A percentile compares a stretch with the other conserved stretches of the same genome.
Conservation (phyloP, 768 basidiomycete species). For the Leucosporidium yakuticum region DNA sequence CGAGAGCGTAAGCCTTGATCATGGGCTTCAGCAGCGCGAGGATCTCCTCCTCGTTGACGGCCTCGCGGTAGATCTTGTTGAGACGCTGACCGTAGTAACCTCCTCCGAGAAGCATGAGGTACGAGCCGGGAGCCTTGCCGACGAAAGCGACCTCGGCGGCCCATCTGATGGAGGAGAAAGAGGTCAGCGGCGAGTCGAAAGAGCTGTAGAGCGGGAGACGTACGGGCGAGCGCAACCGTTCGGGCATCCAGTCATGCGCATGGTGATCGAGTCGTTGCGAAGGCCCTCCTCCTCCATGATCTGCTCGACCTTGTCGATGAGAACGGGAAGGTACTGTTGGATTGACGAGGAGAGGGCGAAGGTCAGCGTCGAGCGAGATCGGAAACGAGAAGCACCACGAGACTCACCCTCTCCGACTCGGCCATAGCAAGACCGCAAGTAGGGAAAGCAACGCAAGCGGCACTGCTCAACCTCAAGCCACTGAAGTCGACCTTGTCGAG, state of each 20-base stretch:
- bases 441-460: constrained; percentile 96
- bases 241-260: constrained; percentile 95
- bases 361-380: background rate
- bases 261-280: constrained; percentile 87
- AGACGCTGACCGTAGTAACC: constrained; percentile 89
- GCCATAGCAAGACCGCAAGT: constrained; percentile 64
- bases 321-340: constrained; percentile 76
- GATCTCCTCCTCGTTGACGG: constrained; percentile 38
- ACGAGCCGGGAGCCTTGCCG: constrained; percentile 88
- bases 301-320: constrained; percentile 89
- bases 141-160: constrained; percentile 89
- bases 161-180: constrained; percentile 50
- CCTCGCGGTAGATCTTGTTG: constrained; percentile 83
- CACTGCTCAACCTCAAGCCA: constrained; percentile 76
- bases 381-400: background rate
- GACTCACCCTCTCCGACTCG: constrained; percentile 62
- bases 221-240: constrained; percentile 41
- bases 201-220: background rate
- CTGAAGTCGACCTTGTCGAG: constrained; percentile 77
- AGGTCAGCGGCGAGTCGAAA: constrained; percentile 5
- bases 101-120: constrained; percentile 91
- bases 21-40: constrained; percentile 80
- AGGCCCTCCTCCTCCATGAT: constrained; percentile 90
- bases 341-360: constrained; percentile 14
- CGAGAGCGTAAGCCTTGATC: constrained; percentile 88